phyloP scores from a whole-genome alignment of 805 yeast genomes.

The Deakozyma indianensis region DNA sequence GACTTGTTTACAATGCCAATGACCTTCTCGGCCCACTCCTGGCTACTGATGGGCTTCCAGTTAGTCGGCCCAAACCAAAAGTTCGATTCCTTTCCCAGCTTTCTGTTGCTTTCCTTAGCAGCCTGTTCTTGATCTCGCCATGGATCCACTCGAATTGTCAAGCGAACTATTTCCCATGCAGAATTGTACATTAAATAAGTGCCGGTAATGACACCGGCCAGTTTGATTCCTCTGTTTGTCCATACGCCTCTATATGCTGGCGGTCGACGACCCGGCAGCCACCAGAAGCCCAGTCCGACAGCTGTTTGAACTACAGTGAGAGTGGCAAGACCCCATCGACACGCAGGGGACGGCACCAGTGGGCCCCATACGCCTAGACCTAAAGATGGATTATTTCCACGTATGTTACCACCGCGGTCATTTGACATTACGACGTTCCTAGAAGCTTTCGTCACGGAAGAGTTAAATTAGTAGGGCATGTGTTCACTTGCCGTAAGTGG shows the following conservation, averaged over 20 bases:
- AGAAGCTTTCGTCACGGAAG: no score
- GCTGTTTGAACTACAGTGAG: not conserved
- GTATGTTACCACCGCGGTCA: no score
- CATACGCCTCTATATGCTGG: not conserved
- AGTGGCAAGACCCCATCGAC: constrained; percentile 1
- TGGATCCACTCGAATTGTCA: not conserved
- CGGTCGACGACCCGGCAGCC: not conserved
- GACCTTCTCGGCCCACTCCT: not conserved
- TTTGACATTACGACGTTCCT: no score
- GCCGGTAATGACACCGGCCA: not conserved
- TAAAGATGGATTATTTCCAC: not conserved
- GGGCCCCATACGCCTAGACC: constrained; percentile 1
- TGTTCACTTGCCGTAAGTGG: no score
- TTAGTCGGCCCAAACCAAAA: not conserved
- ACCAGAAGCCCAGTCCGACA: not conserved
- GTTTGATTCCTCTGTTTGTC: not conserved
- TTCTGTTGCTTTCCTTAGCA: not conserved
- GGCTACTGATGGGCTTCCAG: not conserved
- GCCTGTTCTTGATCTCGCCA: not conserved
- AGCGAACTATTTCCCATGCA: not conserved
- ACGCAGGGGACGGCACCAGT: not conserved
- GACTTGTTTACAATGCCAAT: not conserved
- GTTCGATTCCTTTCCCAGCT: not conserved
- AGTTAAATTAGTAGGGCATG: no score
- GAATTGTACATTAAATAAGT: not conserved